phyloP scores from a whole-genome alignment of 148 eudicot species.

The Rhododendron kiyosumense region DNA sequence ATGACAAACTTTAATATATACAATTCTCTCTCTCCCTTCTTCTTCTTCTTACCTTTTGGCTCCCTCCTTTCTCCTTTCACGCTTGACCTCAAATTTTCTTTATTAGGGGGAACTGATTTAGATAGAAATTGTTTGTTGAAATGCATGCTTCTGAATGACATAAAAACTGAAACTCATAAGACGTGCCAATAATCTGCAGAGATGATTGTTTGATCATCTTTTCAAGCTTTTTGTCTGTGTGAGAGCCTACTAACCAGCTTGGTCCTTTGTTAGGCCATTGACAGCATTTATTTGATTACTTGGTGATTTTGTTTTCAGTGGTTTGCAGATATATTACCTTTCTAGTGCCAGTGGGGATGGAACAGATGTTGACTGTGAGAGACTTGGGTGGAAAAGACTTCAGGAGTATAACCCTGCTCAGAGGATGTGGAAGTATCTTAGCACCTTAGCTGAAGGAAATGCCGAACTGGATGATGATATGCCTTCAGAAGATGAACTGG shows the following conservation, averaged over 20 bases:
- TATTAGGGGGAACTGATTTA: not conserved
- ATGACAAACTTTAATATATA: not conserved
- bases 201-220: not conserved
- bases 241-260: not conserved
- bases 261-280: conserved; percentile 1
- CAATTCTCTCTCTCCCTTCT: not conserved
- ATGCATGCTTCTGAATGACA: not conserved
- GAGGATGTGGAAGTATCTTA: conserved; percentile 68
- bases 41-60: not conserved
- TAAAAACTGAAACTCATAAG: not conserved
- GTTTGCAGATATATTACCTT: conserved; percentile 82
- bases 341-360: conserved; percentile 73
- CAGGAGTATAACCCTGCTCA: conserved; percentile 74
- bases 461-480: conserved; percentile 35
- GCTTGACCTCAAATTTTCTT: not conserved
- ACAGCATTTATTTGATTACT: conserved; percentile 8
- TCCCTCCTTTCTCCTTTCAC: not conserved
- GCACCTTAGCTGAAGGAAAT: conserved; percentile 50
- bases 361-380: conserved; percentile 71
- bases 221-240: not conserved
- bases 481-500: conserved; percentile 57
- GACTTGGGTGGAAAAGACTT: conserved; percentile 77
- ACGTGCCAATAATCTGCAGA: not conserved
- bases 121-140: not conserved
- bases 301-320: conserved; percentile 51